These are phyloP conservation scores for Cyberlindnera suaveolens DNA, from an alignment of 805 yeast genomes.

Conservation along the genomic window DNA sequence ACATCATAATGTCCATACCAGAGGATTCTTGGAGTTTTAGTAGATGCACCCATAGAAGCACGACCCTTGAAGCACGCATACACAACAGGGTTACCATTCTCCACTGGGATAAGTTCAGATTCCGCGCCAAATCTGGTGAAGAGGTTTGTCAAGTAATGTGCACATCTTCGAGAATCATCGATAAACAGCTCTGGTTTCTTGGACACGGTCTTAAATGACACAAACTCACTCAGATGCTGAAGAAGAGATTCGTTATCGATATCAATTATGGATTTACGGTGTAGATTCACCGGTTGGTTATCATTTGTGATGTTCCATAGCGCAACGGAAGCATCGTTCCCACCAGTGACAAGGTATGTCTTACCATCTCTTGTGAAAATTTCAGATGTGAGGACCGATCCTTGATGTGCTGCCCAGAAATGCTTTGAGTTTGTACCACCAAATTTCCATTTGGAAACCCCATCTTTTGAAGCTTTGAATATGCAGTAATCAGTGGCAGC, in stretches of 20 bases:
- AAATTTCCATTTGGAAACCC: slow-evolving; percentile 47
- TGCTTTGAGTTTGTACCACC: slow-evolving; percentile 33
- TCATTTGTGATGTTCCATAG: slow-evolving; percentile 55
- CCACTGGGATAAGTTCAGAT: slow-evolving; percentile 64
- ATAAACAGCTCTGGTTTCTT: slow-evolving; percentile 60
- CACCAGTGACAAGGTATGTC: slow-evolving; percentile 58
- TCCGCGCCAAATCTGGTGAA: slow-evolving; percentile 66
- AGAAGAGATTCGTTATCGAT: slow-evolving; percentile 59
- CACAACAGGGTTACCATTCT: slow-evolving; percentile 80
- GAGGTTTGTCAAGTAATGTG: slow-evolving; percentile 59
- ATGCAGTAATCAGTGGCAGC: slow-evolving; percentile 51
- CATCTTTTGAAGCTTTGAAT: slow-evolving; percentile 48
- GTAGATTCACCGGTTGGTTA: neutral
- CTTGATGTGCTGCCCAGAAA: slow-evolving; percentile 48
- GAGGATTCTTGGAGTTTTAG: slow-evolving; percentile 41
- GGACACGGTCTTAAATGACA: slow-evolving; percentile 73
- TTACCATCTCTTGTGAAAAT: slow-evolving; percentile 35
- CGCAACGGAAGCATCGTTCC: slow-evolving; percentile 59
- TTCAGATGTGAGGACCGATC: slow-evolving; percentile 52
- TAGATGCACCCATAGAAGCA: slow-evolving; percentile 3
- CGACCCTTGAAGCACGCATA: slow-evolving; percentile 58
- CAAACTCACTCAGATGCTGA: slow-evolving; percentile 50
- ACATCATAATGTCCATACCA: slow-evolving; percentile 98
- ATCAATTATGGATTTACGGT: slow-evolving; percentile 18
- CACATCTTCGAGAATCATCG: slow-evolving; percentile 83